These are phyloP conservation scores for Coemansia nantahalensis DNA, from an alignment of 192 early-diverging fungal species.

Conservation along the genomic window DNA sequence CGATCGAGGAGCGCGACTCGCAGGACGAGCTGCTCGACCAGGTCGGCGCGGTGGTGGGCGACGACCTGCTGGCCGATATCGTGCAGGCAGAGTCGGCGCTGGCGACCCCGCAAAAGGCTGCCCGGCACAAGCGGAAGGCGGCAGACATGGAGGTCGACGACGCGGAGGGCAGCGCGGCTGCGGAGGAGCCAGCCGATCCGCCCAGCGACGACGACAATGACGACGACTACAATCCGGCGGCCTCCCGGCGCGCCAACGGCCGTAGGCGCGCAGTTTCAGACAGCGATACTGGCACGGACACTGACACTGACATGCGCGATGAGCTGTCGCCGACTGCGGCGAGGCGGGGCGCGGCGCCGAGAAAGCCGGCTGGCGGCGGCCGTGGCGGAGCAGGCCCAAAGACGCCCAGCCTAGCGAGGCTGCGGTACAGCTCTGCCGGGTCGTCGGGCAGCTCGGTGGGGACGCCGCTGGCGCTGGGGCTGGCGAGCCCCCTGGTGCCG, in stretches of 20 bases:
- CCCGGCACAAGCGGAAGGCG: conserved; percentile 33
- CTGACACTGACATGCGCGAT: conserved; percentile 3
- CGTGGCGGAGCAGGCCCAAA: not conserved
- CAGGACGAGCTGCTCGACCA: conserved; percentile 39
- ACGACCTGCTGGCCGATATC: conserved; percentile 32
- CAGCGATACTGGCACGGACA: conserved; percentile 32
- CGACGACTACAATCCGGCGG: conserved; percentile 13
- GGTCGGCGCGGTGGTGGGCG: conserved; percentile 17
- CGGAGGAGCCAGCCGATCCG: too few species aligned
- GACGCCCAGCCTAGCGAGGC: conserved; percentile 12
- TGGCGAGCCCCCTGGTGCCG: not conserved
- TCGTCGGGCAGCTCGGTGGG: conserved; percentile 23
- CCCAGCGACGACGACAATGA: conserved; percentile 13
- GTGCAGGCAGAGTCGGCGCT: conserved; percentile 16
- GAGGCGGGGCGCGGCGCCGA: not conserved
- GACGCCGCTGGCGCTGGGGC: conserved; percentile 8
- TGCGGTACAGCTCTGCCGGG: conserved; percentile 7
- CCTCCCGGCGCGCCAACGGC: conserved; percentile 1
- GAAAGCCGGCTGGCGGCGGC: too few species aligned
- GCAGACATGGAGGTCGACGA: conserved; percentile 10
- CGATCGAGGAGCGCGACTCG: conserved; percentile 14
- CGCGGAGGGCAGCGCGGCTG: not conserved
- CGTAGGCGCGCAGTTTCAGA: conserved; percentile 26
- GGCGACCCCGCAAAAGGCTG: too few species aligned
- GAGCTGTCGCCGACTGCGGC: not conserved